Percentiles rank a stretch among this genome's conserved stretches.
phyloP scores from a whole-genome alignment of 225 moss, liverwort and hornwort genomes.

The Rhytidiadelphus loreus region DNA sequence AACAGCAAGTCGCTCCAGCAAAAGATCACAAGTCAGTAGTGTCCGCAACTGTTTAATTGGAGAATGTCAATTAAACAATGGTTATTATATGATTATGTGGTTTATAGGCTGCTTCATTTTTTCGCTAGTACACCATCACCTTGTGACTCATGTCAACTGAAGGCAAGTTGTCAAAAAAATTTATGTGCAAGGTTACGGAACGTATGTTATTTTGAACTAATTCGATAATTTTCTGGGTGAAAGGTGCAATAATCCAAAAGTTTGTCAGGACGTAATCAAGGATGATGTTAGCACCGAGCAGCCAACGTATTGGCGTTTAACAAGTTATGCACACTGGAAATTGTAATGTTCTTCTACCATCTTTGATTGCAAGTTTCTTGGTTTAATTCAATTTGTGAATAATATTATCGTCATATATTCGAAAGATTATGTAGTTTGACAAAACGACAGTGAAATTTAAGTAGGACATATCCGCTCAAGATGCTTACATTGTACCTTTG shows the following conservation, averaged over 20 bases:
- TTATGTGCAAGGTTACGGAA: background rate
- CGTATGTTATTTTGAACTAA: background rate
- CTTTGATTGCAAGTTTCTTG: background rate
- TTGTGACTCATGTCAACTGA: background rate
- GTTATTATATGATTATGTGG: background rate
- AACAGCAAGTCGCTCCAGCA: slow-evolving; percentile 26
- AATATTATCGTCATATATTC: background rate
- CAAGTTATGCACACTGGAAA: slow-evolving; percentile 89
- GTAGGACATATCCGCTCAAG: background rate
- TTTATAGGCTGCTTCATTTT: background rate
- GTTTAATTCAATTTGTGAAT: background rate
- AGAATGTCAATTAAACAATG: background rate
- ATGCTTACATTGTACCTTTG: slow-evolving; percentile 1
- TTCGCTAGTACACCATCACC: background rate
- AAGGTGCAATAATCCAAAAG: slow-evolving; percentile 75
- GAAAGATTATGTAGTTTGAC: background rate
- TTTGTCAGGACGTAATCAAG: slow-evolving; percentile 77
- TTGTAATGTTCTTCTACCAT: slow-evolving; percentile 36
- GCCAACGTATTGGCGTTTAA: slow-evolving; percentile 75
- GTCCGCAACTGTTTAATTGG: background rate
- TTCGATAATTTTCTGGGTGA: background rate
- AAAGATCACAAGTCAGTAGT: slow-evolving; percentile 75
- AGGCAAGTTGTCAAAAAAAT: background rate
- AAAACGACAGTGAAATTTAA: background rate
- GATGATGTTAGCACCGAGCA: slow-evolving; percentile 65